phyloP scores from a whole-genome alignment of 2,329 filamentous ascomycete species.

The Fusarium sp. region DNA sequence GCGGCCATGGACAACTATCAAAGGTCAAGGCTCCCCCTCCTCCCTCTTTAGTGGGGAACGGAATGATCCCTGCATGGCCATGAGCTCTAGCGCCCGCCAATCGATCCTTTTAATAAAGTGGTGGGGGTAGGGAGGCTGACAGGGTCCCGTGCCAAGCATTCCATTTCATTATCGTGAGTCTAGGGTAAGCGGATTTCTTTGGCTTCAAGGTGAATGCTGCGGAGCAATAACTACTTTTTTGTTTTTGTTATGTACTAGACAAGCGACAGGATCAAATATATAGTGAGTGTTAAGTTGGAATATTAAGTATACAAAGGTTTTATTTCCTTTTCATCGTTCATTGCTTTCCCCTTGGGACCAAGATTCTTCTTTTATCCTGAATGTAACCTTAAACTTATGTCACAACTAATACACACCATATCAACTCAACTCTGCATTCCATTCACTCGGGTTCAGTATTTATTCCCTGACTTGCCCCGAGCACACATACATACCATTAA shows the following conservation, averaged over 20 bases:
- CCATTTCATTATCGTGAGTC: background rate
- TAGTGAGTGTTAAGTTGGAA: too few relatives aligned
- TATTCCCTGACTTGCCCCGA: background rate
- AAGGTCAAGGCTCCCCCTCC: background rate
- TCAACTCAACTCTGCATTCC: background rate
- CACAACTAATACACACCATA: background rate
- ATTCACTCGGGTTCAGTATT: background rate
- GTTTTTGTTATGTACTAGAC: background rate
- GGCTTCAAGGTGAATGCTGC: background rate
- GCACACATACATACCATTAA: background rate
- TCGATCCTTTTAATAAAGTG: background rate
- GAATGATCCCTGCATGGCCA: conserved; percentile 24
- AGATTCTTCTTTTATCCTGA: too few relatives aligned
- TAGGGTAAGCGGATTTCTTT: background rate
- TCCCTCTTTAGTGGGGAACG: conserved; percentile 2
- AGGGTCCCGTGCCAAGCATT: background rate
- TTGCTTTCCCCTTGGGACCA: background rate
- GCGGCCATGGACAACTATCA: conserved; percentile 9
- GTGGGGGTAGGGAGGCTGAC: conserved; percentile 9
- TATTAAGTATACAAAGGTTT: background rate
- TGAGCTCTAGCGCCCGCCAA: conserved; percentile 20
- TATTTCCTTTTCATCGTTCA: background rate
- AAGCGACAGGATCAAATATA: background rate
- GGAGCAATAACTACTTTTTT: background rate
- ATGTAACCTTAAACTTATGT: background rate